These are phyloP conservation scores for Euphorbia celastroides DNA, from an alignment of 441 rosid species.

Conservation along the genomic window DNA sequence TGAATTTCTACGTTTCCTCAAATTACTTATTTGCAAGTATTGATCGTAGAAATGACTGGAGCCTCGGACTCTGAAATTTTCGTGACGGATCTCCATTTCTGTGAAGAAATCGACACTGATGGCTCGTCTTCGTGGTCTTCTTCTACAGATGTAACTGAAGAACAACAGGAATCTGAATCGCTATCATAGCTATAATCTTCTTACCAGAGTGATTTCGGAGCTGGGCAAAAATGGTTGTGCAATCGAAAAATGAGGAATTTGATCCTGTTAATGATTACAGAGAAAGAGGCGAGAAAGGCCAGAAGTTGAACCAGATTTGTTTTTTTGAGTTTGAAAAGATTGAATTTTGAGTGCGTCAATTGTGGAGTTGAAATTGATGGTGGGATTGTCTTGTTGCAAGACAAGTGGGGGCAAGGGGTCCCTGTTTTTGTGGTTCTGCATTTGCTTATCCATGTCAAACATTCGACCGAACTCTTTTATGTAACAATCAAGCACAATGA, in stretches of 20 bases:
- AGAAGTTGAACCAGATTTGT: too few relatives aligned
- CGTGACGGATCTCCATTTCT: conserved; percentile 23
- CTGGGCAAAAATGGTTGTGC: conserved; percentile 17
- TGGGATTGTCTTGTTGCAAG: too few relatives aligned
- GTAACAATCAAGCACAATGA: not conserved
- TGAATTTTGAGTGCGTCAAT: too few relatives aligned
- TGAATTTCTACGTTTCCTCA: conserved; percentile 34
- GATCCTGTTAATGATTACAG: conserved; percentile 39
- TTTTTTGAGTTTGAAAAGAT: too few relatives aligned
- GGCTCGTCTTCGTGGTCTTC: conserved; percentile 22
- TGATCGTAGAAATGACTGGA: conserved; percentile 20
- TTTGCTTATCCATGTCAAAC: not conserved
- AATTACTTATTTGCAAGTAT: conserved; percentile 26
- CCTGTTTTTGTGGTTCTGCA: too few relatives aligned
- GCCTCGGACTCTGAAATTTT: conserved; percentile 39
- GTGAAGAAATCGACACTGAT: conserved; percentile 7
- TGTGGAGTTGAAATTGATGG: too few relatives aligned
- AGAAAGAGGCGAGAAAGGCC: conserved; percentile 54
- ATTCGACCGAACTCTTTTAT: not conserved
- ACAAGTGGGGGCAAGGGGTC: too few relatives aligned
- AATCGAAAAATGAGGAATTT: conserved; percentile 37
- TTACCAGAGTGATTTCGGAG: conserved; percentile 8
- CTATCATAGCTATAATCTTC: conserved; percentile 28
- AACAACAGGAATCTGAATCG: conserved; percentile 40
- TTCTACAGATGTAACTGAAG: conserved; percentile 23